Evolutionary conservation across 1,139 yeast species (phyloP).

Genomic region (Scheffersomyces lignicola): DNA sequence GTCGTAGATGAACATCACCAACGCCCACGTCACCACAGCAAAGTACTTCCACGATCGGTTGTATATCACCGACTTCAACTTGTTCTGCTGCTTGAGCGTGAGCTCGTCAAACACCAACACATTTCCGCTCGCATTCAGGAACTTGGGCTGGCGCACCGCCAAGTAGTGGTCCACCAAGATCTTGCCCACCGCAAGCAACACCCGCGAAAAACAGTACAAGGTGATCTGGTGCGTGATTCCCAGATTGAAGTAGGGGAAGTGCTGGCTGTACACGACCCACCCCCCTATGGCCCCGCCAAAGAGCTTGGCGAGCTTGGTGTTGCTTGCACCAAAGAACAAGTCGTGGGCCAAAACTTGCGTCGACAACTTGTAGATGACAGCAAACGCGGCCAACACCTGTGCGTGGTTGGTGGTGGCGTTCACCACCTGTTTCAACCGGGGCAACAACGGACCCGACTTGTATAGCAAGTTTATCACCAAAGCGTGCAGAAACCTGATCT

Average conservation of each 20-base stretch:
- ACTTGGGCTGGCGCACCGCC: constrained; percentile 36
- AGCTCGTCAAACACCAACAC: constrained; percentile 30
- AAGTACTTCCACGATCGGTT: constrained; percentile 60
- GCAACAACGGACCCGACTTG: constrained; percentile 47
- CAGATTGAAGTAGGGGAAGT: constrained; percentile 43
- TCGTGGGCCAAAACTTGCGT: constrained; percentile 34
- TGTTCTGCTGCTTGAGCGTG: constrained; percentile 32
- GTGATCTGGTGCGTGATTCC: constrained; percentile 62
- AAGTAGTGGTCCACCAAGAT: constrained; percentile 41
- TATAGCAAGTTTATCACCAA: constrained; percentile 61
- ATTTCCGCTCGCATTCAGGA: constrained; percentile 21
- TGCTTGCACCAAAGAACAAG: constrained; percentile 33
- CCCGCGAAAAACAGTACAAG: constrained; percentile 61
- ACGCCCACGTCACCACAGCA: constrained; percentile 74
- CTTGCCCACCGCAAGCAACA: constrained; percentile 54
- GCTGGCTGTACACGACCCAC: constrained; percentile 64
- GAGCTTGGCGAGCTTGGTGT: constrained; percentile 41
- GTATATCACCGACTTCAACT: constrained; percentile 34
- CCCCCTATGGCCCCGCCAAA: constrained; percentile 68
- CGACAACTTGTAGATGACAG: constrained; percentile 55
- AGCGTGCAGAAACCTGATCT: constrained; percentile 73
- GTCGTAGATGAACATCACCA: constrained; percentile 71
- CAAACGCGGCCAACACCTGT: constrained; percentile 63
- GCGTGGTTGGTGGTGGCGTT: constrained; percentile 69
- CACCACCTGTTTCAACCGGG: constrained; percentile 50